These are phyloP conservation scores for Paulownia fortunei DNA, from an alignment of 257 asterid genomes.

Conservation along the genomic window DNA sequence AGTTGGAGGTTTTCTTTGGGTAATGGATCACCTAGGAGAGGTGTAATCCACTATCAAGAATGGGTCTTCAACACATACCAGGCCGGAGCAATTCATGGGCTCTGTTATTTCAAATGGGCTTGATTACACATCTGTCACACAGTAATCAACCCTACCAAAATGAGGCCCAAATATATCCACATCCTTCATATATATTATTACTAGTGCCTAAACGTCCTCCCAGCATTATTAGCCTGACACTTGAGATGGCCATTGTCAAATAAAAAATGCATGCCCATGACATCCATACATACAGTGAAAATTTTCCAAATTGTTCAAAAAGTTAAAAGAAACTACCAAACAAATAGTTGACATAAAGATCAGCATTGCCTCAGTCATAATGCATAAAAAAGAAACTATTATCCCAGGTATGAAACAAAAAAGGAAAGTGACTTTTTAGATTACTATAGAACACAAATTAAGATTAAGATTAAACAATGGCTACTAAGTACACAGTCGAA, in stretches of 20 bases:
- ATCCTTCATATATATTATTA: neutral
- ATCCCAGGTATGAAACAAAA: neutral
- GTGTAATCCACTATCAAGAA: too few relatives aligned
- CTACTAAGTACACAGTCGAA: neutral
- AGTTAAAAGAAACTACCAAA: neutral
- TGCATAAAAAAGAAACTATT: neutral
- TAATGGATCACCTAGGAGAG: too few relatives aligned
- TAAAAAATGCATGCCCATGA: neutral
- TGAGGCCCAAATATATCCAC: too few relatives aligned
- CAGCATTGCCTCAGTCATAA: neutral
- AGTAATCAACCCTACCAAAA: too few relatives aligned
- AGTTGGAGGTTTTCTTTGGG: too few relatives aligned
- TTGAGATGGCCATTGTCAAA: constrained; percentile 16
- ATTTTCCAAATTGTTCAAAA: neutral
- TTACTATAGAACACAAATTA: neutral
- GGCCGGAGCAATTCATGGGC: too few relatives aligned
- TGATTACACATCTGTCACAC: too few relatives aligned
- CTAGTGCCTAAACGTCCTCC: constrained; percentile 6
- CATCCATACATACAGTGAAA: neutral
- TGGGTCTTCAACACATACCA: too few relatives aligned
- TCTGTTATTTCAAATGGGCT: too few relatives aligned
- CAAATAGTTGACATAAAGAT: neutral
- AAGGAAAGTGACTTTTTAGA: neutral
- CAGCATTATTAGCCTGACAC: constrained; percentile 16
- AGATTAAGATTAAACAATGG: neutral